Evolutionary conservation across 345 rosid species (phyloP).

Genomic region (Populus nigra): DNA sequence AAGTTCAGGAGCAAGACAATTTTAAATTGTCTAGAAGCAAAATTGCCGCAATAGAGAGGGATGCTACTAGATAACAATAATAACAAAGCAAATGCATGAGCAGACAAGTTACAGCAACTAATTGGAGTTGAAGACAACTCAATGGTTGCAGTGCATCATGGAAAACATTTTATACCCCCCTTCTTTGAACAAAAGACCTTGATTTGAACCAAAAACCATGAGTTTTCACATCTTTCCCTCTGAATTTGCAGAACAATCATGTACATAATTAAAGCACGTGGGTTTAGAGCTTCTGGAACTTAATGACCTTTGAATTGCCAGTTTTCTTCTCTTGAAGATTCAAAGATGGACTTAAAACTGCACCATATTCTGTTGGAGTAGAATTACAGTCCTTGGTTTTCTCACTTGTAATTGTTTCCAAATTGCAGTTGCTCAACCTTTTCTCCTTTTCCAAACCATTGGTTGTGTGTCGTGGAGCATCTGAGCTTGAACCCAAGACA

Average conservation of each 20-base stretch:
- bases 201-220: neutral
- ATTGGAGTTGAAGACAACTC: neutral
- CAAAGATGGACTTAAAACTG: constrained; percentile 15
- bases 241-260: neutral
- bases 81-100: neutral
- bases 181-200: neutral
- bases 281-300: constrained; percentile 28
- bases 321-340: constrained; percentile 34
- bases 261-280: constrained; percentile 6
- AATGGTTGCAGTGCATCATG: neutral
- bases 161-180: neutral
- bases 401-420: constrained; percentile 8
- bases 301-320: constrained; percentile 21
- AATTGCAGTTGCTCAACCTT: constrained; percentile 5
- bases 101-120: neutral
- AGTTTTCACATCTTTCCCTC: neutral
- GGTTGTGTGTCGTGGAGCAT: constrained; percentile 8
- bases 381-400: constrained; percentile 28
- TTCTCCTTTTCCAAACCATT: constrained; percentile 9
- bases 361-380: constrained; percentile 10
- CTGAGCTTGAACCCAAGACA: constrained; percentile 8
- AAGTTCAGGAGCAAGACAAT: neutral
- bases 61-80: neutral
- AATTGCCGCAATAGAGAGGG: constrained; percentile 3
- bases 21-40: neutral